Percentiles rank a stretch among this genome's conserved stretches.
phyloP scores from a whole-genome alignment of 2,329 filamentous ascomycete species.

The Pseudogymnoascus sp. region DNA sequence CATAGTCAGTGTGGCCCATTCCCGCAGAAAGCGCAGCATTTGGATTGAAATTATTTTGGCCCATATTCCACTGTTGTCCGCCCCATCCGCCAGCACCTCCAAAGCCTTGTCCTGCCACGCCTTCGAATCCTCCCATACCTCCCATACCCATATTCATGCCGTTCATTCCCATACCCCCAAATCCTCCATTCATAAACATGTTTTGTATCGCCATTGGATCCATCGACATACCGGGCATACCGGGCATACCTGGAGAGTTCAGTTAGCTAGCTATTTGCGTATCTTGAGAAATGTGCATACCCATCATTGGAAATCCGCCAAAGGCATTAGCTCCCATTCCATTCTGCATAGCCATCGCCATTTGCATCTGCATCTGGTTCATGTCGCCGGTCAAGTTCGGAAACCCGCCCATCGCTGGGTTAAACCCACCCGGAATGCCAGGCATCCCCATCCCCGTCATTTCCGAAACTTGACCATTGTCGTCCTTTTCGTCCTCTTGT shows the following conservation, averaged over 20 bases:
- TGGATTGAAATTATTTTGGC: conserved; percentile 86
- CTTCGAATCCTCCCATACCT: conserved; percentile 56
- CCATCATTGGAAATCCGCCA: conserved; percentile 71
- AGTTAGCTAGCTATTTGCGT: conserved; percentile 14
- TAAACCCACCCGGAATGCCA: conserved; percentile 37
- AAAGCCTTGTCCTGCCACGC: conserved; percentile 53
- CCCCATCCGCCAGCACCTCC: conserved; percentile 63
- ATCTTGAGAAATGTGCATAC: conserved; percentile 47
- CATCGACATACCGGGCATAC: conserved; percentile 79
- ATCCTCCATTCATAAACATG: conserved; percentile 73
- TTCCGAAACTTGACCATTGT: conserved; percentile 16
- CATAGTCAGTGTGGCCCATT: conserved; percentile 75
- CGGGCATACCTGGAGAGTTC: conserved; percentile 57
- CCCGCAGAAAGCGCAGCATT: conserved; percentile 57
- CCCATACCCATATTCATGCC: conserved; percentile 71
- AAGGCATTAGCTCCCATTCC: conserved; percentile 52
- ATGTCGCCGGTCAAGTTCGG: conserved; percentile 51
- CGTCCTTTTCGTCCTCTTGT: conserved; percentile 10
- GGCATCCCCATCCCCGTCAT: conserved; percentile 15
- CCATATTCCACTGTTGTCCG: conserved; percentile 72
- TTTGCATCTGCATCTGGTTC: conserved; percentile 76
- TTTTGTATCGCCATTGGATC: conserved; percentile 69
- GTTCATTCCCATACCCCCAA: conserved; percentile 72
- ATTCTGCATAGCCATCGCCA: conserved; percentile 72
- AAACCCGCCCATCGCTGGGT: conserved; percentile 29